phyloP scores from a whole-genome alignment of 768 basidiomycete species.

The Myochromella boudieri region DNA sequence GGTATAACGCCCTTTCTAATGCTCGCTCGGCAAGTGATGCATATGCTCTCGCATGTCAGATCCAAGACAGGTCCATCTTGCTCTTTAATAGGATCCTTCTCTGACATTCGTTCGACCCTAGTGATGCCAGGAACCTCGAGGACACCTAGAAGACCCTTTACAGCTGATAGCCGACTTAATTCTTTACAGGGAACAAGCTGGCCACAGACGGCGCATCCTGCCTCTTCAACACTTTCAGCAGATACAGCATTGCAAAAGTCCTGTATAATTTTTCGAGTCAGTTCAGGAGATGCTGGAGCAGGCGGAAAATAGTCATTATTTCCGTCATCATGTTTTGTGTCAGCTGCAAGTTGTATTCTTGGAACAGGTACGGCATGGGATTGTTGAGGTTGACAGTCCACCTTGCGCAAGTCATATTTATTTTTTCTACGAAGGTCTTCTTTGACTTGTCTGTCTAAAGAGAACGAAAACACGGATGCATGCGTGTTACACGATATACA shows the following conservation, averaged over 20 bases:
- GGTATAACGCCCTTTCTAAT: conserved; percentile 16
- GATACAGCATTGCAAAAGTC: conserved; percentile 2
- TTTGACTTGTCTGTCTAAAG: too few species aligned
- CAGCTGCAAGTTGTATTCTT: neutral
- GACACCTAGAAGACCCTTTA: conserved; percentile 5
- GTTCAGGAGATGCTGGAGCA: neutral
- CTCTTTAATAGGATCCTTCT: neutral
- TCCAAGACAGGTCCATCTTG: conserved; percentile 18
- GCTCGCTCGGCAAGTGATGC: conserved; percentile 26
- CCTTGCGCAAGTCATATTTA: too few species aligned
- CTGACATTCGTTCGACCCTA: neutral
- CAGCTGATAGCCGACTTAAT: conserved; percentile 3
- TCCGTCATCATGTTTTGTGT: neutral
- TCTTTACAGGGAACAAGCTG: neutral
- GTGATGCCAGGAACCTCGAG: conserved; percentile 3
- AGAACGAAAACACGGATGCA: too few species aligned
- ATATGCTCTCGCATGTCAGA: conserved; percentile 19
- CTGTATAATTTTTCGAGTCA: neutral
- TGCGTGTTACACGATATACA: too few species aligned
- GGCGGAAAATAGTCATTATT: conserved; percentile 2
- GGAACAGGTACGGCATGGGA: too few species aligned
- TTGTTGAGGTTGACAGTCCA: too few species aligned
- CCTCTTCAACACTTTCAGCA: conserved; percentile 18
- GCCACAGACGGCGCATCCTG: conserved; percentile 25
- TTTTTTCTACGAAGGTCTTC: too few species aligned